phyloP scores from a whole-genome alignment of 192 early-diverging fungal species.

The Dissophora ornata region DNA sequence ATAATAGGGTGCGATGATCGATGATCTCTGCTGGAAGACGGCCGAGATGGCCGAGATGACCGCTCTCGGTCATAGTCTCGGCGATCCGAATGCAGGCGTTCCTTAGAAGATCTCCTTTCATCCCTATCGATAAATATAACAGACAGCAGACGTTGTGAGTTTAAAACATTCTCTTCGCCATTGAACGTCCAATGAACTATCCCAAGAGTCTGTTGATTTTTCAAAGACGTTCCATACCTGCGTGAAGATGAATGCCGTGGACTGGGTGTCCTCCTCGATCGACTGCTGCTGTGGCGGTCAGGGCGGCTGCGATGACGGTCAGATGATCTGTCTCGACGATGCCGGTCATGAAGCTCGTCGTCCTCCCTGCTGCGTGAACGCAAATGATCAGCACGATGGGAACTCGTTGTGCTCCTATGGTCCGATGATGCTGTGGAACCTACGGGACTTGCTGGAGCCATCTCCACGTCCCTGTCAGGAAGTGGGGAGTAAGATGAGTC shows the following conservation, averaged over 20 bases:
- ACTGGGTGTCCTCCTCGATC: constrained; percentile 34
- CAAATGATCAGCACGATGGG: constrained; percentile 17
- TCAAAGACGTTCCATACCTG: constrained; percentile 35
- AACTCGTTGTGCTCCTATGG: constrained; percentile 32
- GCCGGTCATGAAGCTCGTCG: constrained; percentile 27
- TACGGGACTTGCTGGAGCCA: constrained; percentile 42
- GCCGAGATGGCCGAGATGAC: constrained; percentile 35
- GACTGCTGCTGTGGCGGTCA: constrained; percentile 17
- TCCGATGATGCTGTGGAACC: constrained; percentile 27
- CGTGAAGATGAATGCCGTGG: constrained; percentile 40
- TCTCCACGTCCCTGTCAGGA: constrained; percentile 28
- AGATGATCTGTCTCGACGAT: constrained; percentile 28
- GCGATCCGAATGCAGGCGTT: constrained; percentile 33
- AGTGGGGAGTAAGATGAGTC: neutral
- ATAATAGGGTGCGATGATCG: constrained; percentile 40
- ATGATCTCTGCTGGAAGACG: constrained; percentile 19
- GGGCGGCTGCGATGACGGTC: constrained; percentile 26
- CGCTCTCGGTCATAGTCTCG: constrained; percentile 39
- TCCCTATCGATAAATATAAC: constrained; percentile 24
- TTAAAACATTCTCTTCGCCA: neutral
- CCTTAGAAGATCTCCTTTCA: constrained; percentile 21
- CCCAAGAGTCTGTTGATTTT: too few species aligned
- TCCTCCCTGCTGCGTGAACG: constrained; percentile 37
- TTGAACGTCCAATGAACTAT: too few species aligned
- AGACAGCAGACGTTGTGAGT: neutral